Evolutionary conservation across 2,329 filamentous ascomycete genomes (phyloP), one percentile per base, ranked within the genome.

Genomic region (Escovopsis sp.): DNA sequence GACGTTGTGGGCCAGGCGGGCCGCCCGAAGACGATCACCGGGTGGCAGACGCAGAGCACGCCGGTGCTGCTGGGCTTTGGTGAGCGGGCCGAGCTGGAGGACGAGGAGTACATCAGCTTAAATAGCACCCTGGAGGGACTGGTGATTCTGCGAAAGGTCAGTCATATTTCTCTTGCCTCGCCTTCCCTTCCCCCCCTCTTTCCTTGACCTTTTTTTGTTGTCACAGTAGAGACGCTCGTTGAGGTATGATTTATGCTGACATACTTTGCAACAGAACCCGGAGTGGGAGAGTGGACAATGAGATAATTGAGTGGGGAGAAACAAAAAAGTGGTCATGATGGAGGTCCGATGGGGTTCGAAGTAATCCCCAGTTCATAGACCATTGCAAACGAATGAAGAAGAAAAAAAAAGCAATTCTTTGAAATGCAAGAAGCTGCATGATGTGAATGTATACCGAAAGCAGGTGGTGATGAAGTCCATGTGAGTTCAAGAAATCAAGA

Each of bases 21-120:
- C 59, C 77, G 89, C 48, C 91, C 91, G 51, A 96, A 98, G 80
- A 98, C 91, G 2, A 98, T 98, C 55, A 98, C 91, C 9, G 91
- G 91, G 41, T 98, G 91, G 91, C 91, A 98, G 66, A 98, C 91
- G 50, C 91, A 98, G 70, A 95, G 85, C 67, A 98, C 91, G n/a
- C 91, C 91, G 1, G 91, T 98, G 37, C 70, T 98, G 45, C 68
- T 98, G 53, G 81, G 85, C n/a, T 82, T 94, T 57, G 91, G 93
- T 27, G 91, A 98, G 70, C 75, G 93, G 54, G 91, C 91, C 9
- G 91, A 98, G 69, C 69, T 98, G 39, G 91, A 98, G 63, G 91
- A 98, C 55, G 91, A 98, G 66, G 81, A 98, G 66, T 98, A 96
- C 61, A 81, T 96, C 49, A 85, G 83, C 62, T 67, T 98, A 57